Evolutionary conservation across 1,139 yeast species (phyloP).

Genomic region (Blastobotrys raffinosifermentans): DNA sequence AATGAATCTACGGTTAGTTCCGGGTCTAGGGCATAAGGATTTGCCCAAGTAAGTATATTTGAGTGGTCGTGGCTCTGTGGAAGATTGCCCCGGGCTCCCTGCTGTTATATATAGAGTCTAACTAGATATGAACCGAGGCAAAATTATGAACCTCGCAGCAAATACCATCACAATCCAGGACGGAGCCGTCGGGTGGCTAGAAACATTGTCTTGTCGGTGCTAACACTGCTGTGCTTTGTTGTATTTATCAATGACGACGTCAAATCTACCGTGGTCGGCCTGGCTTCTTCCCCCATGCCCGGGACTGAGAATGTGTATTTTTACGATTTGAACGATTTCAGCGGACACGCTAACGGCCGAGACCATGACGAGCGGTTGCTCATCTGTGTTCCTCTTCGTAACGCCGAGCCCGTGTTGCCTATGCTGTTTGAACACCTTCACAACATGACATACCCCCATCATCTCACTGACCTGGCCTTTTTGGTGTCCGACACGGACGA

Average conservation of each 20-base stretch:
- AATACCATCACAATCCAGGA: not conserved
- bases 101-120: no score
- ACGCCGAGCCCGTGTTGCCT: conserved; percentile 59
- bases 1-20: no score
- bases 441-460: conserved; percentile 60
- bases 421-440: conserved; percentile 56
- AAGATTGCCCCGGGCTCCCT: no score
- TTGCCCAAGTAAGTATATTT: no score
- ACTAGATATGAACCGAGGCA: conserved; percentile 5
- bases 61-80: no score
- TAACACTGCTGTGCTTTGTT: conserved; percentile 2
- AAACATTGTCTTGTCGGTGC: conserved; percentile 4
- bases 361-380: conserved; percentile 49
- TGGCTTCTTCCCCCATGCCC: no score
- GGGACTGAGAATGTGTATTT: conserved; percentile 44
- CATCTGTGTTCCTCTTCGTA: conserved; percentile 60
- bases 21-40: no score
- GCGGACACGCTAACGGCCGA: conserved; percentile 49
- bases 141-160: conserved; percentile 3
- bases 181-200: conserved; percentile 2
- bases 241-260: conserved; percentile 1
- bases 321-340: conserved; percentile 46
- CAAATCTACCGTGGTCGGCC: conserved; percentile 1
- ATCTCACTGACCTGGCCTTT: conserved; percentile 56
- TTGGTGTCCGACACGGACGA: conserved; percentile 65